phyloP scores from a whole-genome alignment of 192 early-diverging fungal genomes.

The Backusella psychrophila region DNA sequence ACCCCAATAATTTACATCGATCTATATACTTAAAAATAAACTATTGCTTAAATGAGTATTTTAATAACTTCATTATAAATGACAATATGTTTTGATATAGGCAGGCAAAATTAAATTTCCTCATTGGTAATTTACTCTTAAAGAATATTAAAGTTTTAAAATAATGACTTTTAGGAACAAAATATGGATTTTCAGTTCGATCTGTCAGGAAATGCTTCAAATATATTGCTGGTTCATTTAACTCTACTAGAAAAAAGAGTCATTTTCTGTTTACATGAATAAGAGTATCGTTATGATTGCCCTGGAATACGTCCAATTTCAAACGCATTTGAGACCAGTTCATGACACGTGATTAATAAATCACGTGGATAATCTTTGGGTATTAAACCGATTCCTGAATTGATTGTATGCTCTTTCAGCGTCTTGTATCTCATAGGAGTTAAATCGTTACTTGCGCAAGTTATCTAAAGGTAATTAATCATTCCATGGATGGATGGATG shows the following conservation, averaged over 20 bases:
- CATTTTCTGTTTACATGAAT: background rate
- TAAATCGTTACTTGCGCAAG: slow-evolving; percentile 30
- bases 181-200: too few relatives aligned
- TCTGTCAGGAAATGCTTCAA: too few relatives aligned
- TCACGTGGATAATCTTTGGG: background rate
- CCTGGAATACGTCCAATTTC: background rate
- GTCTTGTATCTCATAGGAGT: slow-evolving; percentile 27
- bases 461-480: background rate
- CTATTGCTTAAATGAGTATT: background rate
- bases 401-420: slow-evolving; percentile 8
- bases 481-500: background rate
- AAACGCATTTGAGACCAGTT: too few relatives aligned
- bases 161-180: too few relatives aligned
- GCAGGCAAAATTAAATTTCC: too few relatives aligned
- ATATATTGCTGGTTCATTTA: too few relatives aligned
- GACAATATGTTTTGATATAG: background rate
- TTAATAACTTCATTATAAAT: background rate
- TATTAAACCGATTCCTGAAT: background rate
- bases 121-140: too few relatives aligned
- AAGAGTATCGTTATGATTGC: background rate
- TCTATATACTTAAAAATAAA: background rate
- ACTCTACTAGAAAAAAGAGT: background rate
- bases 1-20: background rate
- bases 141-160: too few relatives aligned
- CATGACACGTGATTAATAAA: background rate